Base-by-base conservation (phyloP, 805 yeast species). In the Yarrowia hollandica region DNA sequence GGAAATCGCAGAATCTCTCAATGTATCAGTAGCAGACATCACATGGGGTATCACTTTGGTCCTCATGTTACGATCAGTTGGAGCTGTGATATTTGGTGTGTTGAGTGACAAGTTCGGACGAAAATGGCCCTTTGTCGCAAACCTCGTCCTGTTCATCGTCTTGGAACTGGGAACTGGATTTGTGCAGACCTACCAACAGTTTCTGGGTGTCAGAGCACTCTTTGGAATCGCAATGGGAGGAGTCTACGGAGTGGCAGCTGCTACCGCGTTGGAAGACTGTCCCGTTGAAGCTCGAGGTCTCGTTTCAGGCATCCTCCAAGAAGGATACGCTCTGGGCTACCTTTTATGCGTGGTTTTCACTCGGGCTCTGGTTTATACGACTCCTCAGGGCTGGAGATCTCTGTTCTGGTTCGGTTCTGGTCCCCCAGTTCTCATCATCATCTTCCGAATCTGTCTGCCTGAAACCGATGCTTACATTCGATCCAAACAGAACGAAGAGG, bases 161-260 rank as follows among this genome's bases (percentile, higher is more conserved):
- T 19, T 38, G 19, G 44, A 38, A 9, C 28, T 38, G 4, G 44
- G 44, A 8, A 38, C 44, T 1, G 44, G 44, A 3, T 38, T 38
- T 9, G 44, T 38, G 7, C 11, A 8, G 5, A 38, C 28, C 19
- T 38, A 38, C 44, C 22, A 22, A 2, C 44, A 38, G 19, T 38
- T 38, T 22, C 44, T 38, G 8, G 44, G 14, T 2, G 30, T 38
- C 19, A n/a, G 44, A 22, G 44, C 30, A 10, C 44, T 38, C 14
- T 38, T 38, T 38, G 44, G 44, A 22, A 38, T 38, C 19, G 44
- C 44, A 4, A 38, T 38, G 44, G 44, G 44, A 5, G 44, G 44
- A 4, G 15, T 38, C 14, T 38, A 22, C 44, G 44, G 44, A 2
- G 23, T 22, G 30, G 44, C 44, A 38, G 28, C 44, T 8, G 44